These are phyloP conservation scores for Rosellinia necatrix DNA, from an alignment of 2,329 filamentous ascomycete species.

Conservation along the genomic window DNA sequence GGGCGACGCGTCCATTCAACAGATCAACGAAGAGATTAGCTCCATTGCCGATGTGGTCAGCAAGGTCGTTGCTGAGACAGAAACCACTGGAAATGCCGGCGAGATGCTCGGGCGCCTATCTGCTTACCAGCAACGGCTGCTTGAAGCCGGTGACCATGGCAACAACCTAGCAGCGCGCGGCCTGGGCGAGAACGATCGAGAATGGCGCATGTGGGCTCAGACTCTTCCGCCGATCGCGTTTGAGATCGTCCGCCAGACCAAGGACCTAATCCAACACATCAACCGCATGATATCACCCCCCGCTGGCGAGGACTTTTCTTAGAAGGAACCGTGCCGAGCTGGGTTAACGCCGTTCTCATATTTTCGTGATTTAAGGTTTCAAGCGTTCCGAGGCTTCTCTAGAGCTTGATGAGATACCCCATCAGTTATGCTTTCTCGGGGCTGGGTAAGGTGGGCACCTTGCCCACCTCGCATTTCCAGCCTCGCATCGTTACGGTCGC, in stretches of 20 bases:
- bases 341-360: slow-evolving; percentile 29
- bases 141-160: slow-evolving; percentile 66
- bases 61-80: slow-evolving; percentile 70
- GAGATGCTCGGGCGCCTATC: slow-evolving; percentile 62
- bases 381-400: slow-evolving; percentile 15
- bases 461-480: slow-evolving; percentile 1
- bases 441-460: neutral
- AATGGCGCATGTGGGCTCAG: slow-evolving; percentile 69
- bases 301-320: slow-evolving; percentile 53
- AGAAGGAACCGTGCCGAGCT: slow-evolving; percentile 29
- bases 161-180: slow-evolving; percentile 60
- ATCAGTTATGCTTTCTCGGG: slow-evolving; percentile 19
- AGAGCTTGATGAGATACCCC: slow-evolving; percentile 28
- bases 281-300: slow-evolving; percentile 45
- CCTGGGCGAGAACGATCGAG: slow-evolving; percentile 55
- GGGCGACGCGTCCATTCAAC: slow-evolving; percentile 63
- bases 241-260: slow-evolving; percentile 80
- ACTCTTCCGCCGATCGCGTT: slow-evolving; percentile 84
- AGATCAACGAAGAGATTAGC: slow-evolving; percentile 71
- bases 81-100: slow-evolving; percentile 57
- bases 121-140: slow-evolving; percentile 66
- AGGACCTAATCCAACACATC: slow-evolving; percentile 66
- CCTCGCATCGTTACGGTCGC: slow-evolving; percentile 6
- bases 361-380: slow-evolving; percentile 28
- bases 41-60: slow-evolving; percentile 73